phyloP scores from a whole-genome alignment of 306 rosid genomes.

The Ormosia semicastrata region DNA sequence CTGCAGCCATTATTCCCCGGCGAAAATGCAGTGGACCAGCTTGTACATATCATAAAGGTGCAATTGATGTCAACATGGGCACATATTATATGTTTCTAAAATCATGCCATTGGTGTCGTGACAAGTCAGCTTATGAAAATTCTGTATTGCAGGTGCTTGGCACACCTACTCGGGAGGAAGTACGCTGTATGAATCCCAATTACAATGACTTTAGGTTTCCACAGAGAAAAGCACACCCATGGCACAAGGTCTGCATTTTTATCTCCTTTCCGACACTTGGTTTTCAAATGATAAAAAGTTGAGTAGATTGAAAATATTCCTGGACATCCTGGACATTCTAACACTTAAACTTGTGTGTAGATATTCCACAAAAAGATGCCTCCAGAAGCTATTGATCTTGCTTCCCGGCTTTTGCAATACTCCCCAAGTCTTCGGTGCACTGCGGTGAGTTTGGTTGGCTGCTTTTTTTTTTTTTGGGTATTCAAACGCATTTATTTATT shows the following conservation, averaged over 20 bases:
- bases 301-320: not conserved
- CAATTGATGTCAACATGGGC: not conserved
- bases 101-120: not conserved
- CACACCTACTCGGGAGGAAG: conserved; percentile 97
- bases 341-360: conserved; percentile 37
- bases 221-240: conserved; percentile 93
- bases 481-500: not conserved
- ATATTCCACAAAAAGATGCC: conserved; percentile 97
- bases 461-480: not conserved
- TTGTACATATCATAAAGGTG: conserved; percentile 95
- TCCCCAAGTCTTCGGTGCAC: conserved; percentile 96
- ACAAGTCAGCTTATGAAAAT: not conserved
- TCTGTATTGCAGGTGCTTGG: conserved; percentile 78
- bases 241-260: conserved; percentile 80
- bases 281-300: not conserved
- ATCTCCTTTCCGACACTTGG: conserved; percentile 1
- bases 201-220: conserved; percentile 92
- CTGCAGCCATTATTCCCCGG: conserved; percentile 96
- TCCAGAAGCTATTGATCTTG: conserved; percentile 95
- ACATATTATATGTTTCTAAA: not conserved
- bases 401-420: conserved; percentile 87
- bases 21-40: conserved; percentile 95
- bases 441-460: conserved; percentile 61
- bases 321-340: conserved; percentile 7
- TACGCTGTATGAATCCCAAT: conserved; percentile 97